A percentile compares a stretch with the other conserved stretches of the same genome.
phyloP scores from a whole-genome alignment of 2,329 filamentous ascomycete species.

The Bertia moriformis region DNA sequence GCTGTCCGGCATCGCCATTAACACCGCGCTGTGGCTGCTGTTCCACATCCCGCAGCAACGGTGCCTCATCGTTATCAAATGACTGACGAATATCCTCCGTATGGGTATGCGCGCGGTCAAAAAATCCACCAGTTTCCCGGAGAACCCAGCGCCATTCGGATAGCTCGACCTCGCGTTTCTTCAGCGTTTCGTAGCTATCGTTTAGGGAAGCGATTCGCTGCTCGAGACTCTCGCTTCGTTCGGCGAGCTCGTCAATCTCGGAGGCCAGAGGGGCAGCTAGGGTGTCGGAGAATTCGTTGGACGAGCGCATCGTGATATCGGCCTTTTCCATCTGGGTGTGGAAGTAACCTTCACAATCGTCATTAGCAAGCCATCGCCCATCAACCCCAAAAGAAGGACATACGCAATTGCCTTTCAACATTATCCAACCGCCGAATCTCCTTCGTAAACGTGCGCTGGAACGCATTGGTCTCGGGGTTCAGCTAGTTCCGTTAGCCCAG shows the following conservation, averaged over 20 bases:
- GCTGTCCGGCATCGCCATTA: constrained; percentile 47
- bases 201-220: constrained; percentile 82
- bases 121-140: constrained; percentile 90
- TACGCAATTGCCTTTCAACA: constrained; percentile 92
- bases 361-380: not conserved
- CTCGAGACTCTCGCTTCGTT: constrained; percentile 83
- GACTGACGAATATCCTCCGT: constrained; percentile 93
- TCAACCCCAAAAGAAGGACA: constrained; percentile 19
- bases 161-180: constrained; percentile 91
- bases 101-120: constrained; percentile 87
- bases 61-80: constrained; percentile 79
- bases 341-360: constrained; percentile 61
- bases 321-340: constrained; percentile 90
- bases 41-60: constrained; percentile 82
- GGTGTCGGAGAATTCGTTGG: constrained; percentile 78
- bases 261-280: constrained; percentile 78
- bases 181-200: constrained; percentile 95
- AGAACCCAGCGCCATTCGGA: constrained; percentile 98
- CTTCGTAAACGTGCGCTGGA: constrained; percentile 93
- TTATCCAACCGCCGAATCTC: constrained; percentile 96
- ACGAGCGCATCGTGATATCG: constrained; percentile 69
- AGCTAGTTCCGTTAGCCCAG: constrained; percentile 40
- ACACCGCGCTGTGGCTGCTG: constrained; percentile 34
- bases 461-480: constrained; percentile 82
- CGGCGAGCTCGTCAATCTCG: constrained; percentile 90